Evolutionary conservation across 2,329 filamentous ascomycete genomes (phyloP).

Genomic region (Pestalotiopsis sp.): DNA sequence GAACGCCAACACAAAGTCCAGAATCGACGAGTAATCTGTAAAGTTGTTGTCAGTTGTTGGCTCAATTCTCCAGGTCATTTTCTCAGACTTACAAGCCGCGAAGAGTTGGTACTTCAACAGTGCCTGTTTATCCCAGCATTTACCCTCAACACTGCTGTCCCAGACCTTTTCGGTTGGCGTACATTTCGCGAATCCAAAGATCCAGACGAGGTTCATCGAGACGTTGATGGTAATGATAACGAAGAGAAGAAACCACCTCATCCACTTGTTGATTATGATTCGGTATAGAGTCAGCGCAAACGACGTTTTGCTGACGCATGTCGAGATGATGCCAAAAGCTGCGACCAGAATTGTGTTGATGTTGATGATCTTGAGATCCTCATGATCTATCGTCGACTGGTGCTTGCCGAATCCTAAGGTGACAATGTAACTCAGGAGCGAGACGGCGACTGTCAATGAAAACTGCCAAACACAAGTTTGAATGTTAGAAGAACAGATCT

Average conservation of each 20-base stretch:
- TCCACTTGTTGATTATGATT: constrained; percentile 23
- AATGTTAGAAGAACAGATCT: background rate
- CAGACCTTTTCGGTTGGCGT: background rate
- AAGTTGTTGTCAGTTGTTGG: background rate
- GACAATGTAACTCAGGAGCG: constrained; percentile 35
- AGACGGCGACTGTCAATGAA: constrained; percentile 29
- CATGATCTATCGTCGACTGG: constrained; percentile 19
- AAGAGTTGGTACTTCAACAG: constrained; percentile 33
- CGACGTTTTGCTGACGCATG: constrained; percentile 23
- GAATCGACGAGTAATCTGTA: constrained; percentile 35
- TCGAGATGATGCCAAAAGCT: constrained; percentile 23
- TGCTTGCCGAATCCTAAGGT: constrained; percentile 28
- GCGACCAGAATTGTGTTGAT: constrained; percentile 24
- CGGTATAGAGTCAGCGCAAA: constrained; percentile 25
- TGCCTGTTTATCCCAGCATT: constrained; percentile 9
- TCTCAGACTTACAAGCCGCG: constrained; percentile 30
- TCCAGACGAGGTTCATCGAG: constrained; percentile 13
- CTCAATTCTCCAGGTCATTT: background rate
- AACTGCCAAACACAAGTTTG: constrained; percentile 19
- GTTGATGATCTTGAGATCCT: constrained; percentile 21
- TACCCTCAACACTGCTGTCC: constrained; percentile 1
- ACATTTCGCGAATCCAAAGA: constrained; percentile 9
- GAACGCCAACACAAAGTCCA: constrained; percentile 36
- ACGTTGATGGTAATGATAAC: constrained; percentile 26
- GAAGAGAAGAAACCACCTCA: constrained; percentile 27